A percentile compares a stretch with the other conserved stretches of the same genome.
These are phyloP conservation scores for Gardenia jasminoides DNA, from an alignment of 257 asterid genomes.

Conservation along the genomic window DNA sequence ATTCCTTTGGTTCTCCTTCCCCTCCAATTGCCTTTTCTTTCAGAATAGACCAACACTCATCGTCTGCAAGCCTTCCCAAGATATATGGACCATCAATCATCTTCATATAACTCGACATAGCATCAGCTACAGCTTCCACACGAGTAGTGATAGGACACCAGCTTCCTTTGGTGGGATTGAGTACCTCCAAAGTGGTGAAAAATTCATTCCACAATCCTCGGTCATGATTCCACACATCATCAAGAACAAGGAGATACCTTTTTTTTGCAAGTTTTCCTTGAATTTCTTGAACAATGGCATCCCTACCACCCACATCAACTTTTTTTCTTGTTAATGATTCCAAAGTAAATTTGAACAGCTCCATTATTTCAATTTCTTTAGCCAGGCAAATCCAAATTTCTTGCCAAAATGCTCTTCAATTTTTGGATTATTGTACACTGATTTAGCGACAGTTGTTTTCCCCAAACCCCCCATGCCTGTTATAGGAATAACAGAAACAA, in stretches of 20 bases:
- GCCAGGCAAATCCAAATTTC: constrained; percentile 22
- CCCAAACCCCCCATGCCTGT: no score
- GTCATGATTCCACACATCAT: constrained; percentile 35
- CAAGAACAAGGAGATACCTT: constrained; percentile 26
- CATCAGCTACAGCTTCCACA: not conserved
- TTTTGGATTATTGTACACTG: not conserved
- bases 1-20: not conserved
- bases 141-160: constrained; percentile 10
- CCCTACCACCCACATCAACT: not conserved
- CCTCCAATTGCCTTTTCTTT: not conserved
- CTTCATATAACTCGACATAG: not conserved
- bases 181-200: not conserved
- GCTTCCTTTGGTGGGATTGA: not conserved
- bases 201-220: not conserved
- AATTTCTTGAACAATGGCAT: constrained; percentile 11
- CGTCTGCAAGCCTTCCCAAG: not conserved
- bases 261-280: not conserved
- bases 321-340: not conserved
- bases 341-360: constrained; percentile 15
- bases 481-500: no score
- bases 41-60: constrained; percentile 1
- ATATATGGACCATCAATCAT: not conserved
- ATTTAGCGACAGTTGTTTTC: no score
- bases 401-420: not conserved
- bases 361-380: constrained; percentile 7